Percentiles rank a stretch among this genome's conserved stretches.
Evolutionary conservation across 2,329 filamentous ascomycete genomes (phyloP).

Genomic region (Alternaria brassicae): DNA sequence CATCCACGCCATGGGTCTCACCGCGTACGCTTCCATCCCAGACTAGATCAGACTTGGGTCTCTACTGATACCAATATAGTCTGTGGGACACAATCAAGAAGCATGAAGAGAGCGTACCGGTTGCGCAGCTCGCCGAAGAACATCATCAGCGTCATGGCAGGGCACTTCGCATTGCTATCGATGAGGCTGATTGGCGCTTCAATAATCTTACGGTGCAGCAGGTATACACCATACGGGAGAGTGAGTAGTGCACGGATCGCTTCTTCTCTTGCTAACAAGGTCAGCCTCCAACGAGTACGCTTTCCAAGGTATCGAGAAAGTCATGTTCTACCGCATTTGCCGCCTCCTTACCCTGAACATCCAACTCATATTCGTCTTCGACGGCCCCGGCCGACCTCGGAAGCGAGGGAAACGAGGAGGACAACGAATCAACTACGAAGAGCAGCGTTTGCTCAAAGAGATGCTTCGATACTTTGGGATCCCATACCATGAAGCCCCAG

Average conservation of each 20-base stretch:
- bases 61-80: slow-evolving; percentile 16
- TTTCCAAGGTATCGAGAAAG: slow-evolving; percentile 53
- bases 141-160: slow-evolving; percentile 46
- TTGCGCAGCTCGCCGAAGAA: slow-evolving; percentile 50
- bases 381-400: slow-evolving; percentile 56
- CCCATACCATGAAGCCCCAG: slow-evolving; percentile 55
- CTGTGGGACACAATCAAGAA: slow-evolving; percentile 52
- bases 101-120: slow-evolving; percentile 40
- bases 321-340: slow-evolving; percentile 53
- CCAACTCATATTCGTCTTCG: slow-evolving; percentile 62
- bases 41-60: not conserved
- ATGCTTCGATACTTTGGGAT: slow-evolving; percentile 51
- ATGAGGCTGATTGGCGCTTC: slow-evolving; percentile 56
- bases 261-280: not conserved
- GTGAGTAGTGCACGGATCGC: slow-evolving; percentile 18
- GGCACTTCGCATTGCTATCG: slow-evolving; percentile 53
- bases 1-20: slow-evolving; percentile 29
- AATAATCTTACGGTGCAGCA: slow-evolving; percentile 50
- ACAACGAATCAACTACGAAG: slow-evolving; percentile 44
- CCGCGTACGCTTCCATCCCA: slow-evolving; percentile 19
- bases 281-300: slow-evolving; percentile 37
- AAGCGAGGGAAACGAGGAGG: slow-evolving; percentile 44
- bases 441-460: slow-evolving; percentile 46
- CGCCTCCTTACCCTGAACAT: slow-evolving; percentile 59
- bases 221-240: slow-evolving; percentile 47